A percentile compares a stretch with the other conserved stretches of the same genome.
Evolutionary conservation across 192 early-diverging fungal genomes (phyloP).

Genomic region (Rhizophagus clarus): DNA sequence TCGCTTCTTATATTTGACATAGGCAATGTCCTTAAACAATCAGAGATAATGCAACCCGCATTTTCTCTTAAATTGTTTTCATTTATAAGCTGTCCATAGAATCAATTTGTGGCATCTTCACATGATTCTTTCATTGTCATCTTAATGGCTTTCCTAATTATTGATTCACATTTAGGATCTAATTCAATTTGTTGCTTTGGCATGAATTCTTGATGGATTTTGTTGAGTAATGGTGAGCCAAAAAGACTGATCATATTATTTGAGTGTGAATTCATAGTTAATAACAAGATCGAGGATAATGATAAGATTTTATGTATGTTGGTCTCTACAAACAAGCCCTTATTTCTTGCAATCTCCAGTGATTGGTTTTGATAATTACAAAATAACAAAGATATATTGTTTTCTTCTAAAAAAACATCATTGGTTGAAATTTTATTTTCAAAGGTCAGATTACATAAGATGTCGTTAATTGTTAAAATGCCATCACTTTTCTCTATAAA

Average conservation of each 20-base stretch:
- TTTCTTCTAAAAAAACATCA: not conserved
- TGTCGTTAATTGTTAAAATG: not conserved
- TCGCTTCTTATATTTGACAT: not conserved
- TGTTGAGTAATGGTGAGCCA: not conserved
- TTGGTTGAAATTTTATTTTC: not conserved
- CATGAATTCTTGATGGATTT: slow-evolving; percentile 20
- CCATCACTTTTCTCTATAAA: no score
- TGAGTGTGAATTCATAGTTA: not conserved
- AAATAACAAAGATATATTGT: not conserved
- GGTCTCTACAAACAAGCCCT: slow-evolving; percentile 10
- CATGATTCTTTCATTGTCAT: not conserved
- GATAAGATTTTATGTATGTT: slow-evolving; percentile 22
- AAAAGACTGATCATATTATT: not conserved
- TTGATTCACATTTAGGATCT: not conserved
- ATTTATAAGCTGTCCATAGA: not conserved
- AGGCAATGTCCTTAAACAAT: not conserved
- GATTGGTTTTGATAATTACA: slow-evolving; percentile 9
- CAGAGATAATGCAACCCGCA: not conserved
- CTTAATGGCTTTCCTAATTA: not conserved
- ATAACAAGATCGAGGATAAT: not conserved
- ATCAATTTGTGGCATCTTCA: slow-evolving; percentile 1
- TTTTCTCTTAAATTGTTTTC: slow-evolving; percentile 1
- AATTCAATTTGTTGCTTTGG: not conserved
- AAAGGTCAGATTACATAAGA: not conserved
- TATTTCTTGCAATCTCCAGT: slow-evolving; percentile 4